phyloP scores from a whole-genome alignment of 441 rosid genomes.

The Erysimum cheiri region DNA sequence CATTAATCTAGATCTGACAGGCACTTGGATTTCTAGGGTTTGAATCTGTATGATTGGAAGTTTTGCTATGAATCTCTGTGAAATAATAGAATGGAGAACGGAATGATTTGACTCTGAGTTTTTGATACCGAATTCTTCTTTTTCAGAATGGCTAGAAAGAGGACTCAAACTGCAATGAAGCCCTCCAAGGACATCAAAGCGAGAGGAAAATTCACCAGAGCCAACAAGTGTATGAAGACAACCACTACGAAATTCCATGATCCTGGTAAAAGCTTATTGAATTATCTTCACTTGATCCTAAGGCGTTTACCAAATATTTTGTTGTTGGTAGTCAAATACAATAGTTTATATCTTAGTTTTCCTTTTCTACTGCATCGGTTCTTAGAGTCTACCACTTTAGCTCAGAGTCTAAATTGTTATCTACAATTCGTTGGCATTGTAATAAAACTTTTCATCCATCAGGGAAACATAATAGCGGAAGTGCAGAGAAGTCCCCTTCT shows the following conservation, averaged over 20 bases:
- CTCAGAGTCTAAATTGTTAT: conserved; percentile 8
- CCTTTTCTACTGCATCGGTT: background rate
- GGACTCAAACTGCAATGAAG: conserved; percentile 32
- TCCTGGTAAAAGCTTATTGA: conserved; percentile 29
- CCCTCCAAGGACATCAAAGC: conserved; percentile 30
- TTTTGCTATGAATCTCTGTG: conserved; percentile 5
- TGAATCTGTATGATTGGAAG: background rate
- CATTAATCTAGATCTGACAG: conserved; percentile 8
- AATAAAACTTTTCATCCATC: conserved; percentile 16
- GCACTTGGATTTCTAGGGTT: conserved; percentile 21
- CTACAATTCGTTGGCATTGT: background rate
- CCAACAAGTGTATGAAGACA: conserved; percentile 38
- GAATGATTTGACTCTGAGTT: conserved; percentile 18
- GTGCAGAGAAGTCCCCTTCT: conserved; percentile 42
- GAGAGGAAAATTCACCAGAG: conserved; percentile 31
- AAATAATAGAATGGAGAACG: too few species aligned
- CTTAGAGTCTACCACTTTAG: background rate
- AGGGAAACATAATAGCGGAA: conserved; percentile 39
- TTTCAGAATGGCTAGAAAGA: conserved; percentile 44
- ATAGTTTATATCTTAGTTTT: background rate
- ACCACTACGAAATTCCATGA: conserved; percentile 17
- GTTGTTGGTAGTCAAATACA: conserved; percentile 2
- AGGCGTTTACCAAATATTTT: background rate
- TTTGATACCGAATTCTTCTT: background rate
- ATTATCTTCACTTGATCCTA: background rate